Conservation (phyloP, 2,329 filamentous ascomycete genomes). For the Xylaria sp. region DNA sequence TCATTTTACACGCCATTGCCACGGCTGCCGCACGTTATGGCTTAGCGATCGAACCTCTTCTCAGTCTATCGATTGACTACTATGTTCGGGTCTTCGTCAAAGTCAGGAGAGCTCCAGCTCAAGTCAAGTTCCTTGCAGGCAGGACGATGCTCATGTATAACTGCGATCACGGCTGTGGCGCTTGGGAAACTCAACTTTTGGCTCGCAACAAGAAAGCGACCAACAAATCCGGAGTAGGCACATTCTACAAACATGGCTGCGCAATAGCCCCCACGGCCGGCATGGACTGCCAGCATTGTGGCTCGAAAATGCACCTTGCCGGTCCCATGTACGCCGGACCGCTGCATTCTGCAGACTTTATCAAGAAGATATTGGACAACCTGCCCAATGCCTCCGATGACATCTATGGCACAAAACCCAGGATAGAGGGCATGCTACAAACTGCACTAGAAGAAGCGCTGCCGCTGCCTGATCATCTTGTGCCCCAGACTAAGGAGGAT, state of each 20-base stretch:
- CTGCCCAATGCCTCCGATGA: constrained; percentile 70
- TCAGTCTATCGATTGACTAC: constrained; percentile 95
- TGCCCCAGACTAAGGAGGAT: constrained; percentile 41
- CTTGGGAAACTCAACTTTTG: constrained; percentile 84
- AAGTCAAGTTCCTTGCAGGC: constrained; percentile 87
- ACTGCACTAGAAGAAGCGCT: constrained; percentile 80
- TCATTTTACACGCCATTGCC: constrained; percentile 84
- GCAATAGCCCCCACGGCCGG: constrained; percentile 72
- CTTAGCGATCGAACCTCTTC: constrained; percentile 83
- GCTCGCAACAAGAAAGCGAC: constrained; percentile 69
- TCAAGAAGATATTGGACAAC: constrained; percentile 76
- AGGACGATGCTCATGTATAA: constrained; percentile 94
- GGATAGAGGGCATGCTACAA: constrained; percentile 90
- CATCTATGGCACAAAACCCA: constrained; percentile 77
- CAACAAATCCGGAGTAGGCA: constrained; percentile 72
- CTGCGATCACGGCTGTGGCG: constrained; percentile 89
- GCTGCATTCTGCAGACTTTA: constrained; percentile 82
- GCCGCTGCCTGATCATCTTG: constrained; percentile 38
- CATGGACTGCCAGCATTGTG: constrained; percentile 80
- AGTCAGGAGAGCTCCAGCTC: constrained; percentile 76
- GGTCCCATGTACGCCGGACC: constrained; percentile 96
- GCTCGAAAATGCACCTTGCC: constrained; percentile 81
- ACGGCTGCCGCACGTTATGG: constrained; percentile 84
- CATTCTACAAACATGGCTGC: constrained; percentile 80
- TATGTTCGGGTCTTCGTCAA: constrained; percentile 90